These are phyloP conservation scores for Beta macrorhiza DNA, from an alignment of 179 eudicot species.

Conservation along the genomic window DNA sequence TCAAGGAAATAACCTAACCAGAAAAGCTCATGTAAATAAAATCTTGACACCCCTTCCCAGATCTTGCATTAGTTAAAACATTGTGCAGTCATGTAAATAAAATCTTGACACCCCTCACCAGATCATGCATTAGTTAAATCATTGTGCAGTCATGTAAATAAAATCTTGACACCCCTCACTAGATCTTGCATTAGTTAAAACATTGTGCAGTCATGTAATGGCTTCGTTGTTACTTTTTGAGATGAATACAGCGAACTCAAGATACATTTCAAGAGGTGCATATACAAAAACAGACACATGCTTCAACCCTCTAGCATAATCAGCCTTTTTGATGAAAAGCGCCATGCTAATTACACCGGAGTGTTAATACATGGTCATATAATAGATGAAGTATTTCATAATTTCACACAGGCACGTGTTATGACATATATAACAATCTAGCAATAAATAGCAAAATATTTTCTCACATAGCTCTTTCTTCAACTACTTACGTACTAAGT, in stretches of 20 bases:
- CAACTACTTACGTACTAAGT: neutral
- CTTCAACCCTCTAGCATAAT: neutral
- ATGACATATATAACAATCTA: neutral
- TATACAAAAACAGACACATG: neutral
- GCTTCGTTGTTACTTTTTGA: neutral
- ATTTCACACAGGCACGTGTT: neutral
- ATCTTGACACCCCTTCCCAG: neutral
- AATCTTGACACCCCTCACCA: neutral
- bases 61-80: neutral
- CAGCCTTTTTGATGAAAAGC: neutral
- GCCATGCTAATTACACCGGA: neutral
- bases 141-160: neutral
- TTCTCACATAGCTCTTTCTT: neutral
- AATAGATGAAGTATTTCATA: neutral
- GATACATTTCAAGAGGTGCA: neutral
- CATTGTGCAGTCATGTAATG: neutral
- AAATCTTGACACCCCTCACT: neutral
- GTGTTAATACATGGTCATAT: too few species aligned
- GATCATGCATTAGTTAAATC: neutral
- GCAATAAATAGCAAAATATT: neutral
- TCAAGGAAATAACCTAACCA: neutral
- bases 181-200: neutral
- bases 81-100: neutral
- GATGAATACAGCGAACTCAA: neutral
- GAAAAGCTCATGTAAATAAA: neutral